Percentiles rank a stretch among this genome's conserved stretches.
phyloP scores from a whole-genome alignment of 805 yeast species.

The Wickerhamiella parazyma region DNA sequence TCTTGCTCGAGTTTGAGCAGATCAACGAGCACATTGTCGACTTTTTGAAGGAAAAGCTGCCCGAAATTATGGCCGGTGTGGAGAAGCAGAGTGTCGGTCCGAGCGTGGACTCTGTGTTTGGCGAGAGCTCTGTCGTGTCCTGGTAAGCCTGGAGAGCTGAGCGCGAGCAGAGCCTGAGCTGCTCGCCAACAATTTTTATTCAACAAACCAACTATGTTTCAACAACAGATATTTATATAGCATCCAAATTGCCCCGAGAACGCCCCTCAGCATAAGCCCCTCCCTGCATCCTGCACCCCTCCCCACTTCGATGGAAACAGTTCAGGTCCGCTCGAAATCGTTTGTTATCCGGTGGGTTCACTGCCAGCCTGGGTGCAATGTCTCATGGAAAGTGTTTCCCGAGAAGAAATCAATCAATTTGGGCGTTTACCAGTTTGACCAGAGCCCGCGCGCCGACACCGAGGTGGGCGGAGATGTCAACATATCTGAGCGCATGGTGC shows the following conservation, averaged over 20 bases:
- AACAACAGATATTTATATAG: too few species aligned
- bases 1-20: conserved; percentile 71
- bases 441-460: conserved; percentile 16
- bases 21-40: conserved; percentile 58
- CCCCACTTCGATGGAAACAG: conserved; percentile 54
- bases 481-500: conserved; percentile 38
- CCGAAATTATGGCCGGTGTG: conserved; percentile 45
- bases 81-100: conserved; percentile 32
- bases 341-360: conserved; percentile 86
- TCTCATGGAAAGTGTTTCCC: conserved; percentile 77
- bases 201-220: too few species aligned
- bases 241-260: too few species aligned
- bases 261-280: not conserved
- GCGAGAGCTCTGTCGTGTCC: conserved; percentile 85
- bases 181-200: too few species aligned
- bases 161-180: too few species aligned
- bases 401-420: conserved; percentile 43
- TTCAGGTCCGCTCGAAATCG: conserved; percentile 81
- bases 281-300: not conserved
- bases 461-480: conserved; percentile 6
- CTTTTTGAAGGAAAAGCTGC: conserved; percentile 46
- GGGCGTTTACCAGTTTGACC: conserved; percentile 21
- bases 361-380: conserved; percentile 49
- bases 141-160: conserved; percentile 41
- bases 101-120: conserved; percentile 46